A percentile compares a stretch with the other conserved stretches of the same genome.
Evolutionary conservation across 352 stramenopile genomes (phyloP).

Genomic region (Plasmopara viticola): DNA sequence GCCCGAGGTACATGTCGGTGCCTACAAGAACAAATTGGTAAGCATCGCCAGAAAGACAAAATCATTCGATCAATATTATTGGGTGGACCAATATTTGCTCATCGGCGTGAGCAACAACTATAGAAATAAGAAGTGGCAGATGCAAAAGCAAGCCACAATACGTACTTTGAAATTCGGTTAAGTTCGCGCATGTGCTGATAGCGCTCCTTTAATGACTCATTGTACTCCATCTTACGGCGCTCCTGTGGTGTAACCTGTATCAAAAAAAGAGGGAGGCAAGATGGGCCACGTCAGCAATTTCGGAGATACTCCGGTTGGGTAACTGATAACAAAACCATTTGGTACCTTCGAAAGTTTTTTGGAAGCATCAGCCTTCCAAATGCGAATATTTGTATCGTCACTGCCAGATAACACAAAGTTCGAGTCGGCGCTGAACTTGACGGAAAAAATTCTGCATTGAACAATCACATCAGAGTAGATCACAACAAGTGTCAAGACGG

Average conservation of each 20-base stretch:
- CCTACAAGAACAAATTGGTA: slow-evolving; percentile 26
- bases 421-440: slow-evolving; percentile 82
- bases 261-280: slow-evolving; percentile 20
- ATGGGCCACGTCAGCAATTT: slow-evolving; percentile 18
- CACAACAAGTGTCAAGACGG: slow-evolving; percentile 14
- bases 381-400: slow-evolving; percentile 98
- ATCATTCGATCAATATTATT: not conserved
- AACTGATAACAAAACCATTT: slow-evolving; percentile 10
- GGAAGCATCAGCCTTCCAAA: slow-evolving; percentile 97
- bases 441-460: slow-evolving; percentile 64
- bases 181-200: slow-evolving; percentile 94
- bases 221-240: slow-evolving; percentile 93
- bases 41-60: not conserved
- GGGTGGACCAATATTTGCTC: slow-evolving; percentile 10
- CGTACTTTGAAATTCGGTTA: slow-evolving; percentile 86
- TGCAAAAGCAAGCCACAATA: slow-evolving; percentile 10
- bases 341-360: slow-evolving; percentile 91
- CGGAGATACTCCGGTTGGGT: too few species aligned
- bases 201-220: slow-evolving; percentile 94
- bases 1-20: slow-evolving; percentile 95
- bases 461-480: not conserved
- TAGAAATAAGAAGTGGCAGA: not conserved
- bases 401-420: slow-evolving; percentile 97
- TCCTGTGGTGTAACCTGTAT: slow-evolving; percentile 61
- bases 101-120: slow-evolving; percentile 8